Evolutionary conservation across 139 green algal species (phyloP), one percentile per base, ranked within the genome.

Genomic region (Pseudopediastrum boryanum): DNA sequence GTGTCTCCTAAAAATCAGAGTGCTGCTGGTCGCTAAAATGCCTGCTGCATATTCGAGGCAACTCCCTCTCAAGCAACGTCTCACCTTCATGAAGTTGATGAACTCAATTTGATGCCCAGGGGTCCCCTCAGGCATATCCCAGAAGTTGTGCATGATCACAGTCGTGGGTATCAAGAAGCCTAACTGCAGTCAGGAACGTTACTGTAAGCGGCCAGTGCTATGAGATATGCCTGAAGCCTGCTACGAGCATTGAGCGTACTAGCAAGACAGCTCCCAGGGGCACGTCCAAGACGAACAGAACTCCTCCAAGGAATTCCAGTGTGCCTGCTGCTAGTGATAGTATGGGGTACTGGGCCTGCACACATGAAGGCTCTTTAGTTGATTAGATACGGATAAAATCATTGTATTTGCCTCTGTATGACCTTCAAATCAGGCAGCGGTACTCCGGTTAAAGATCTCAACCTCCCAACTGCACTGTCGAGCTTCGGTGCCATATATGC

Each of bases 91-190:
- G 46, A 88, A 88, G 2, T 79, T 61, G 2, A 41, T 64, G n/a
- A 84, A 61, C 35, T 80, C 73, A 8, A 73, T 76, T n/a, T 84
- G 79, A 33, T 62, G 29, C 12, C 46, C 46, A 25, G 74, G 42
- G 31, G 27, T 58, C n/a, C 8, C 59, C 6, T 63, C 46, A 4
- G 63, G 59, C 54, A 82, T 64, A 19, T 74, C 58, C 84, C 84
- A 88, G 58, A 88, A 88, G 25, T 85, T 79, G 58, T 85, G 64
- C n/a, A 69, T 80, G 3, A 88, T 46, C 2, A 83, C 0, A 6
- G 83, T 81, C 0, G 51, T 64, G 1, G 66, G 44, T 23, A 84
- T 19, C 12, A 76, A 33, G 63, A 81, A 78, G 0, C 67, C 25
- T 36, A 83, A 46, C 83, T 88, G 75, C 62, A 70, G n/a, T 3